Evolutionary conservation across 768 basidiomycete species (phyloP).

Genomic region (Auriscalpium vulgare): DNA sequence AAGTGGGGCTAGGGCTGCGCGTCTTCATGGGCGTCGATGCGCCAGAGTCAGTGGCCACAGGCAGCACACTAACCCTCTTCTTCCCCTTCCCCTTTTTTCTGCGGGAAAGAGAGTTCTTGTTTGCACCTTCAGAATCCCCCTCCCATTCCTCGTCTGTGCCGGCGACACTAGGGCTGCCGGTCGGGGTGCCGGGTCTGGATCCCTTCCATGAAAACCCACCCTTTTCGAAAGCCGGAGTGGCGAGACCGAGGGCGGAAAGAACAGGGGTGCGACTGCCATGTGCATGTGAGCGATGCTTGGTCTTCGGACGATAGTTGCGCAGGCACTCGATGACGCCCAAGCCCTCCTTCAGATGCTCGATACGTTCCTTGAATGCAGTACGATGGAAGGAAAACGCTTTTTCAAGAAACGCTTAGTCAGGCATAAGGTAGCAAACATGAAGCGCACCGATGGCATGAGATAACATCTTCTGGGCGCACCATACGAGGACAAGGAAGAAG

Average conservation of each 20-base stretch:
- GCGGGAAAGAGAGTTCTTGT: constrained; percentile 13
- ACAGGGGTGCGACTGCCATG: constrained; percentile 10
- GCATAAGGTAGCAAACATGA: neutral
- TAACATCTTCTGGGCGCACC: constrained; percentile 57
- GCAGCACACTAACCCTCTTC: neutral
- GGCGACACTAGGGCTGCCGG: neutral
- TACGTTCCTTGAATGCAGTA: constrained; percentile 68
- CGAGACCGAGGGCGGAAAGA: constrained; percentile 7
- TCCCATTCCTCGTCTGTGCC: constrained; percentile 10
- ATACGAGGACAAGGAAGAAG: constrained; percentile 65
- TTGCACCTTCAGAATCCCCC: constrained; percentile 25
- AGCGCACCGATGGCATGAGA: constrained; percentile 51
- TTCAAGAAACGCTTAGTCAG: neutral
- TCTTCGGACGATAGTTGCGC: constrained; percentile 53
- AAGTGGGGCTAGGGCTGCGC: neutral
- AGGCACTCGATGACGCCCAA: constrained; percentile 59
- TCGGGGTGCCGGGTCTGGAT: neutral
- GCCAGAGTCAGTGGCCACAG: constrained; percentile 9
- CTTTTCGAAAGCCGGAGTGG: constrained; percentile 24
- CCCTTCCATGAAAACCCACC: neutral
- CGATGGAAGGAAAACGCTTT: constrained; percentile 67
- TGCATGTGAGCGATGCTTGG: constrained; percentile 19
- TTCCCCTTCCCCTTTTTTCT: constrained; percentile 26
- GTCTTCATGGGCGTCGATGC: neutral
- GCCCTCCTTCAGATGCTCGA: constrained; percentile 45